Percentiles rank a stretch among this genome's conserved stretches.
These are phyloP conservation scores for Phellopilus nigrolimitatus DNA, from an alignment of 1,284 basidiomycete species.

Conservation along the genomic window DNA sequence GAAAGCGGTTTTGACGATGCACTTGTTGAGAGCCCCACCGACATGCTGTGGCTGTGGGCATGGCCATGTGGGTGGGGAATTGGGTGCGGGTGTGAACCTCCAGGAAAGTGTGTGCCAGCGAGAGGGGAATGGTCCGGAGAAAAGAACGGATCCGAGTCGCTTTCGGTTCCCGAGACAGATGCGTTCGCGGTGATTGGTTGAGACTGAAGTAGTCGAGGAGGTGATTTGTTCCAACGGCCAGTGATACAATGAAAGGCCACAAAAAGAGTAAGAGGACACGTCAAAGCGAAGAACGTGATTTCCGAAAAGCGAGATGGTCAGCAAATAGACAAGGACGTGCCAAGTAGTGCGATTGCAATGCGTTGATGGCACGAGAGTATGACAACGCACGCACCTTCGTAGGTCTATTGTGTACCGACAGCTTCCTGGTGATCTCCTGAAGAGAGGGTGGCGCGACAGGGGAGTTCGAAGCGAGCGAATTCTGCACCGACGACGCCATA, in stretches of 20 bases:
- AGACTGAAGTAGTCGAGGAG: constrained; percentile 23
- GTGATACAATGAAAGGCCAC: not conserved
- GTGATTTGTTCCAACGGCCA: not conserved
- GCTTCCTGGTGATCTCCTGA: constrained; percentile 83
- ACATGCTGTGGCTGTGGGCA: constrained; percentile 30
- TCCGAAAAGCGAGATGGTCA: constrained; percentile 9
- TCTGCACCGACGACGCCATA: constrained; percentile 12
- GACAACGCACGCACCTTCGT: constrained; percentile 19
- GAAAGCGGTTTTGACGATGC: constrained; percentile 47
- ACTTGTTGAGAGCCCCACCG: constrained; percentile 14
- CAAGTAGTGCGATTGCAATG: constrained; percentile 9
- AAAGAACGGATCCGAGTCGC: constrained; percentile 76
- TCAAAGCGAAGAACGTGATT: not conserved
- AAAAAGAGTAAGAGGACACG: not conserved
- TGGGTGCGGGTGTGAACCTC: constrained; percentile 19
- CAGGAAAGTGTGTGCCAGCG: constrained; percentile 14
- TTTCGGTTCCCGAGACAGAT: constrained; percentile 73
- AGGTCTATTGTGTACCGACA: constrained; percentile 58
- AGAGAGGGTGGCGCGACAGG: constrained; percentile 70
- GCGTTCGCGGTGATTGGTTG: constrained; percentile 2
- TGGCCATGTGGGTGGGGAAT: constrained; percentile 11
- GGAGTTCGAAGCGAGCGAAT: constrained; percentile 3
- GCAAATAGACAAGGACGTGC: not conserved
- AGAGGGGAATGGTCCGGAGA: constrained; percentile 44
- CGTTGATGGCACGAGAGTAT: constrained; percentile 8